Conservation (phyloP, 306 rosid genomes). For the Adenanthera pavonina region DNA sequence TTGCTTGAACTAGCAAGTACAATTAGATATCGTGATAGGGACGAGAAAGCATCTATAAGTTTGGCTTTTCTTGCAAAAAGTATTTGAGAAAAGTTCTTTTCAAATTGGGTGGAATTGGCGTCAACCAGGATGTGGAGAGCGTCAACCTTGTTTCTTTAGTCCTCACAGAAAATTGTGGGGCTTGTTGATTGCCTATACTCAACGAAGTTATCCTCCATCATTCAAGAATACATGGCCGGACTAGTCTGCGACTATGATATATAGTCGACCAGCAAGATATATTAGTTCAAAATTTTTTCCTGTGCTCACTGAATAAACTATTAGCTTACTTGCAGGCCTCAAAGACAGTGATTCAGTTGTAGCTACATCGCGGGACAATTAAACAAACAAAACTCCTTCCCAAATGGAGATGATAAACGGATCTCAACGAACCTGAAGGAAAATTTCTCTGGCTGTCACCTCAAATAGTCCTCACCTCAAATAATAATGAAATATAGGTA, state of each 20-base stretch:
- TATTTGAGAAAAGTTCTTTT: neutral
- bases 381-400: neutral
- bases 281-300: neutral
- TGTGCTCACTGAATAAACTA: neutral
- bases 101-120: neutral
- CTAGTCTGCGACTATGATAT: neutral
- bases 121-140: neutral
- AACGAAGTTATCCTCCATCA: neutral
- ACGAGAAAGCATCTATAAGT: neutral
- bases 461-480: neutral
- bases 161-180: slow-evolving; percentile 2
- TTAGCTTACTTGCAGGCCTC: neutral
- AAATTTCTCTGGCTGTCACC: neutral
- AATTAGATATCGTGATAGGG: neutral
- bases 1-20: too few species aligned
- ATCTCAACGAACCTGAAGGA: neutral
- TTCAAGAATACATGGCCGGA: neutral
- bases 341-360: neutral
- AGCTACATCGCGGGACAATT: neutral
- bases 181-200: slow-evolving; percentile 17
- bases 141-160: neutral
- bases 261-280: neutral
- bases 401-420: neutral
- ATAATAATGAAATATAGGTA: neutral
- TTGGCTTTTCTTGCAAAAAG: neutral